These are phyloP conservation scores for Hypoxylon sp. DNA, from an alignment of 2,329 filamentous ascomycete genomes.

Conservation along the genomic window DNA sequence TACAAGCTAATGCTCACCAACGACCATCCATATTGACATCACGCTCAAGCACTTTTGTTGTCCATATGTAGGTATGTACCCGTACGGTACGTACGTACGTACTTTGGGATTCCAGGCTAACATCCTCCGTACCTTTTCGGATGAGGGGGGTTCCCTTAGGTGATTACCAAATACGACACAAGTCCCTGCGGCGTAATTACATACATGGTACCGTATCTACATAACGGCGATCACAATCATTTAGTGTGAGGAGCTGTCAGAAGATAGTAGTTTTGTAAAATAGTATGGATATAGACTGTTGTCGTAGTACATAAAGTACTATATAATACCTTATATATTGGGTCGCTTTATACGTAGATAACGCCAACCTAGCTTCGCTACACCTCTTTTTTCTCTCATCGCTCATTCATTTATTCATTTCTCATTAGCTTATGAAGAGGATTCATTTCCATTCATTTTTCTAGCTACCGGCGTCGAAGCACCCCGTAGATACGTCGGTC, in stretches of 20 bases:
- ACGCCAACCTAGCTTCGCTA: not conserved
- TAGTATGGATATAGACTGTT: not conserved
- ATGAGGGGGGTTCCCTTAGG: not conserved
- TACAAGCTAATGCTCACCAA: not conserved
- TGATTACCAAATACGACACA: not conserved
- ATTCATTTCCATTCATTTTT: too few relatives aligned
- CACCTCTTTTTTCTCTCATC: not conserved
- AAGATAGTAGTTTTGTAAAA: conserved; percentile 7
- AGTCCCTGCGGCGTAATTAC: conserved; percentile 4
- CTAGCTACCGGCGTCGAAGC: not conserved
- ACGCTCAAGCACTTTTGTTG: not conserved
- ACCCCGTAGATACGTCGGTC: not conserved
- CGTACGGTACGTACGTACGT: not conserved
- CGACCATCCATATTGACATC: not conserved
- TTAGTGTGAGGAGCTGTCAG: conserved; percentile 4
- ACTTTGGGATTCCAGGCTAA: not conserved
- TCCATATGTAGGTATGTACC: conserved; percentile 1
- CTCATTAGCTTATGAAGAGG: not conserved
- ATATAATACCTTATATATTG: not conserved
- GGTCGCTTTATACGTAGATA: not conserved
- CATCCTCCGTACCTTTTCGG: not conserved
- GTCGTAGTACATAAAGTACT: not conserved
- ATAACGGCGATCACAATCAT: not conserved
- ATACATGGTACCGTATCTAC: conserved; percentile 11
- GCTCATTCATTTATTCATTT: not conserved